A percentile compares a stretch with the other conserved stretches of the same genome.
These are phyloP conservation scores for Trematosphaeria pertusa DNA, from an alignment of 2,329 filamentous ascomycete genomes.

Conservation along the genomic window DNA sequence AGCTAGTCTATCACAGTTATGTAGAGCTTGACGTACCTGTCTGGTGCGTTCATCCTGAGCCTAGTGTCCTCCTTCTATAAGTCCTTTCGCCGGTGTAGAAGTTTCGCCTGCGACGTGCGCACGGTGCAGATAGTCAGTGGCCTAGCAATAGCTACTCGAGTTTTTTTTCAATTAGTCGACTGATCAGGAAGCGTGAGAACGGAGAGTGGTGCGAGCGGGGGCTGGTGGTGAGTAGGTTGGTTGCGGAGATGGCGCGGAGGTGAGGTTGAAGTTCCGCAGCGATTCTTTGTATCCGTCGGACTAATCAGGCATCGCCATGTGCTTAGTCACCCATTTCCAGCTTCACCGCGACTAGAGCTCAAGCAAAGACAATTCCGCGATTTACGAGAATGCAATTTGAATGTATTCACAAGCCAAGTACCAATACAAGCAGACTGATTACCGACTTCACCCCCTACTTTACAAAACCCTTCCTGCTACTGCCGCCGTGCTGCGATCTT, in stretches of 20 bases:
- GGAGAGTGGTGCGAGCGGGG: not conserved
- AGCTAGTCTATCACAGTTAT: slow-evolving; percentile 1
- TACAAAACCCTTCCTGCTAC: slow-evolving; percentile 75
- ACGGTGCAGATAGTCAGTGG: no score
- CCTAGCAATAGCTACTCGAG: no score
- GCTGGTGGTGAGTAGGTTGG: not conserved
- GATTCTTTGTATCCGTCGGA: not conserved
- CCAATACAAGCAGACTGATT: slow-evolving; percentile 16
- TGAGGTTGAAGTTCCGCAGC: slow-evolving; percentile 8
- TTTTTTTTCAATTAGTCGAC: no score
- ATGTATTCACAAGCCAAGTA: slow-evolving; percentile 26
- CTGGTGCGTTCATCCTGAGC: slow-evolving; percentile 48
- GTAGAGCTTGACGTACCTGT: slow-evolving; percentile 36
- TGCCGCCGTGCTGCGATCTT: slow-evolving; percentile 78
- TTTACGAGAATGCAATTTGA: slow-evolving; percentile 11
- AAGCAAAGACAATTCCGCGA: no score
- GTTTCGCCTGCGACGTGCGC: no score
- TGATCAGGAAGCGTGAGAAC: no score
- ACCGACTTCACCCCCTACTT: not conserved
- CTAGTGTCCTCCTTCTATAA: no score
- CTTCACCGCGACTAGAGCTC: no score
- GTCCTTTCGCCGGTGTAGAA: no score
- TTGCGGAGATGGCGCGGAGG: not conserved
- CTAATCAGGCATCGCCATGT: not conserved
- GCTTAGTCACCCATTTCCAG: no score